Conservation (phyloP, 1,284 basidiomycete species). For the Trichosporon sp. region DNA sequence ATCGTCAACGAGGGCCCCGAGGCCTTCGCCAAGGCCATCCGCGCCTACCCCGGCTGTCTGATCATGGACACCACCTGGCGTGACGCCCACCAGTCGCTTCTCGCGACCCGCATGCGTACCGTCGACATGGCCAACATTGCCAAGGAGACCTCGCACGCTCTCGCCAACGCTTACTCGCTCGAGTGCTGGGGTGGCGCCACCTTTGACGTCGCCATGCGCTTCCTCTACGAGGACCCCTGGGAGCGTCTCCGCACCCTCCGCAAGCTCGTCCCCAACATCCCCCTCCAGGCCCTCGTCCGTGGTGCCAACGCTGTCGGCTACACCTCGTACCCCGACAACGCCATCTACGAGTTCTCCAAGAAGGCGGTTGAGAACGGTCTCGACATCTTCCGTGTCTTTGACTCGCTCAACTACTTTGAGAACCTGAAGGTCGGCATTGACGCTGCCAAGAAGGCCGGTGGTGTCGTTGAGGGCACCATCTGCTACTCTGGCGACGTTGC, state of each 20-base stretch:
- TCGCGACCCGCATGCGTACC: constrained; percentile 94
- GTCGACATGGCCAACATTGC: constrained; percentile 99
- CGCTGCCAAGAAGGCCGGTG: constrained; percentile 98
- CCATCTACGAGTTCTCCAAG: constrained; percentile 98
- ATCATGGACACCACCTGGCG: constrained; percentile 99
- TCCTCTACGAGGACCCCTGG: constrained; percentile 99
- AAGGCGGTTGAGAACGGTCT: constrained; percentile 97
- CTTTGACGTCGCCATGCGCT: constrained; percentile 99
- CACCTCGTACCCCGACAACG: constrained; percentile 98
- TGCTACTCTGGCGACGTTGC: constrained; percentile 99
- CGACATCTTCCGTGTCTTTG: constrained; percentile 99
- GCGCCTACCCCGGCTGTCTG: constrained; percentile 88
- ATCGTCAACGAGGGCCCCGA: constrained; percentile 97
- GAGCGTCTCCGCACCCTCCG: constrained; percentile 90
- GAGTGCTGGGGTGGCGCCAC: constrained; percentile 99
- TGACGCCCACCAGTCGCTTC: constrained; percentile 96
- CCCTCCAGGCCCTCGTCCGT: constrained; percentile 95
- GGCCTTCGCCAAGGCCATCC: constrained; percentile 96
- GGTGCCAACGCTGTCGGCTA: constrained; percentile 99
- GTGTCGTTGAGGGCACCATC: constrained; percentile 95
- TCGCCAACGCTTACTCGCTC: constrained; percentile 92
- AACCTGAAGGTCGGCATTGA: constrained; percentile 96
- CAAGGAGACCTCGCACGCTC: constrained; percentile 91
- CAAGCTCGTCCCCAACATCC: constrained; percentile 97
- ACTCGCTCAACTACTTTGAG: constrained; percentile 97